These are phyloP conservation scores for Xylariaceae sp. DNA, from an alignment of 2,329 filamentous ascomycete species.

Conservation along the genomic window DNA sequence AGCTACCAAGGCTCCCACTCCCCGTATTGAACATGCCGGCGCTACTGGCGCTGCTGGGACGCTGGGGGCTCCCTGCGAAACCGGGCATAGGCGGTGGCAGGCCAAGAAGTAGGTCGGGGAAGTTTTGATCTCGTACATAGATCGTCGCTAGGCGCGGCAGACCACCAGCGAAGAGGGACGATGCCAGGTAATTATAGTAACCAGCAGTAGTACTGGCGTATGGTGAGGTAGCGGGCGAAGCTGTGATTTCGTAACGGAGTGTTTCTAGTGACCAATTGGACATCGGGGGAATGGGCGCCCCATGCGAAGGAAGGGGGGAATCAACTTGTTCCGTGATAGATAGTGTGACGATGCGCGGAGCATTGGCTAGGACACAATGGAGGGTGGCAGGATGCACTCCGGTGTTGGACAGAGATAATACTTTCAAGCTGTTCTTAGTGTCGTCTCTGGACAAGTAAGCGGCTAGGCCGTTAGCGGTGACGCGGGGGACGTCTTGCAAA, in stretches of 20 bases:
- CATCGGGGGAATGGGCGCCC: constrained; percentile 64
- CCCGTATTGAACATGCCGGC: constrained; percentile 37
- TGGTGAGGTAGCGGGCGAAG: constrained; percentile 60
- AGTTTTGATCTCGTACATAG: constrained; percentile 84
- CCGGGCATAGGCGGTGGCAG: constrained; percentile 67
- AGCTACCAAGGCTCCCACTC: constrained; percentile 32
- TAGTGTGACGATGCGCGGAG: constrained; percentile 62
- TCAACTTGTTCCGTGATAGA: constrained; percentile 59
- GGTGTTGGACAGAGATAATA: constrained; percentile 74
- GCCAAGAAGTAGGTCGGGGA: constrained; percentile 77
- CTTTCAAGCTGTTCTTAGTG: constrained; percentile 65
- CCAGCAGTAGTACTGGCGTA: constrained; percentile 61
- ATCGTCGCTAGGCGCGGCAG: constrained; percentile 77
- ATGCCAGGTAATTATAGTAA: constrained; percentile 86
- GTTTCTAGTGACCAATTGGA: constrained; percentile 71
- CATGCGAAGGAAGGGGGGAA: constrained; percentile 55
- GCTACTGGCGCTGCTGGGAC: constrained; percentile 45
- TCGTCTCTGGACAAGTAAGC: constrained; percentile 69
- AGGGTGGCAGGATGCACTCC: constrained; percentile 69
- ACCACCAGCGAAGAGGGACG: constrained; percentile 77
- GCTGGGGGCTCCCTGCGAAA: constrained; percentile 46
- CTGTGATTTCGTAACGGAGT: constrained; percentile 83
- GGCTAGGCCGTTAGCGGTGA: constrained; percentile 74
- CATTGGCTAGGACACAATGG: constrained; percentile 64
- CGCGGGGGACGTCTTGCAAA: constrained; percentile 70